Conservation (phyloP, 148 eudicot species). For the Rhododendron mucronatum region DNA sequence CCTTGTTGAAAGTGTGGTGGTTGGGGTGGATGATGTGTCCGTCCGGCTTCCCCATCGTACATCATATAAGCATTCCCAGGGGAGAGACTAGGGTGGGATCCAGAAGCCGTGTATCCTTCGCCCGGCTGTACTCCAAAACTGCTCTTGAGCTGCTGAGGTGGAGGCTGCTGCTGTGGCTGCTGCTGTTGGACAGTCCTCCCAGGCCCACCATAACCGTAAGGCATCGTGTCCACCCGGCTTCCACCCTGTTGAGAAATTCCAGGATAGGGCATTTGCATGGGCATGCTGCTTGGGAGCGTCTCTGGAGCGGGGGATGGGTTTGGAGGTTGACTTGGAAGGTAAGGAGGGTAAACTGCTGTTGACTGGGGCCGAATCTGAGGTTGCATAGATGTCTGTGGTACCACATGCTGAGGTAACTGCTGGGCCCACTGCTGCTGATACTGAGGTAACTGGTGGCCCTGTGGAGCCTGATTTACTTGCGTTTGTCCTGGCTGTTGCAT, state of each 20-base stretch:
- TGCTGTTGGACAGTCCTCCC: slow-evolving; percentile 43
- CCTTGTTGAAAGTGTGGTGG: slow-evolving; percentile 54
- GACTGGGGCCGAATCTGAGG: slow-evolving; percentile 55
- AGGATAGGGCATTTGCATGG: slow-evolving; percentile 66
- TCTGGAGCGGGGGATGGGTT: slow-evolving; percentile 54
- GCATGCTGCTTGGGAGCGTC: slow-evolving; percentile 51
- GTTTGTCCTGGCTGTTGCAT: slow-evolving; percentile 45
- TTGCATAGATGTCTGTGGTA: slow-evolving; percentile 41
- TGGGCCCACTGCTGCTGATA: slow-evolving; percentile 76
- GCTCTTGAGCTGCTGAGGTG: slow-evolving; percentile 66
- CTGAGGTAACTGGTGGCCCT: slow-evolving; percentile 45
- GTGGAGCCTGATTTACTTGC: slow-evolving; percentile 58
- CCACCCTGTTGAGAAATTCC: slow-evolving; percentile 55
- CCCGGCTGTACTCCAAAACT: slow-evolving; percentile 47
- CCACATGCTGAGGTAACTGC: slow-evolving; percentile 48
- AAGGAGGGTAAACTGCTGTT: slow-evolving; percentile 51
- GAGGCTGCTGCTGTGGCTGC: slow-evolving; percentile 50
- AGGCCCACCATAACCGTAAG: slow-evolving; percentile 64
- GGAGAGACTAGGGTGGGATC: slow-evolving; percentile 52
- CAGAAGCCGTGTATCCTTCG: slow-evolving; percentile 61
- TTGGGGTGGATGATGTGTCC: slow-evolving; percentile 48
- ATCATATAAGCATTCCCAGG: slow-evolving; percentile 62
- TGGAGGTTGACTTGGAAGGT: slow-evolving; percentile 56
- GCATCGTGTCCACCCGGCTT: slow-evolving; percentile 46
- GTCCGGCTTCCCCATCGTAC: slow-evolving; percentile 57